Evolutionary conservation across 2,329 filamentous ascomycete species (phyloP).

Genomic region (Microdochium trichocladiopsis): DNA sequence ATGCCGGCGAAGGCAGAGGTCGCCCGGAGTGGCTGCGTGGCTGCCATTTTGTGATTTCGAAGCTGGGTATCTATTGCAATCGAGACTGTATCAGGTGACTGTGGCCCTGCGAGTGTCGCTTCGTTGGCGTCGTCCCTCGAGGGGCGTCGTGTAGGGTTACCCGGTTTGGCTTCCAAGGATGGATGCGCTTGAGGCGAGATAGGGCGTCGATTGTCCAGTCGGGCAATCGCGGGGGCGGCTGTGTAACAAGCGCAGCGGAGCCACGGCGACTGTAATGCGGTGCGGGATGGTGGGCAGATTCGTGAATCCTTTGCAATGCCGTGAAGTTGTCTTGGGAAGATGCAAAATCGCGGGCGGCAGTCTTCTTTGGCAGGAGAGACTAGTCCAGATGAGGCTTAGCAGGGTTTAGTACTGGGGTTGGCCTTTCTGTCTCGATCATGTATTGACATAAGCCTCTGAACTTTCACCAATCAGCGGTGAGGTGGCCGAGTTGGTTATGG

Average conservation of each 20-base stretch:
- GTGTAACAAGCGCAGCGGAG: too few relatives aligned
- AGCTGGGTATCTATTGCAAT: not conserved
- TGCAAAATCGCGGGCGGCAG: not conserved
- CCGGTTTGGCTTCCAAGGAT: too few relatives aligned
- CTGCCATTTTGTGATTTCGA: slow-evolving; percentile 34
- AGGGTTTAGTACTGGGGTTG: too few relatives aligned
- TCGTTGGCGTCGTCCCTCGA: too few relatives aligned
- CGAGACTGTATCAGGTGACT: not conserved
- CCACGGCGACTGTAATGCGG: not conserved
- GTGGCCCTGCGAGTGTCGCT: not conserved
- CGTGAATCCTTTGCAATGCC: not conserved
- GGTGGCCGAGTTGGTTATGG: too few relatives aligned
- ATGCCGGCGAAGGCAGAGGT: slow-evolving; percentile 36
- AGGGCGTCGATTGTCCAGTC: too few relatives aligned
- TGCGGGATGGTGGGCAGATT: not conserved
- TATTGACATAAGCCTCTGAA: too few relatives aligned
- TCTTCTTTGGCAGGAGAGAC: not conserved
- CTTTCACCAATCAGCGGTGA: too few relatives aligned
- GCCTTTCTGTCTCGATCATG: too few relatives aligned
- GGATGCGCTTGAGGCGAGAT: too few relatives aligned
- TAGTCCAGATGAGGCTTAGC: not conserved
- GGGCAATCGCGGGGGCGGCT: too few relatives aligned
- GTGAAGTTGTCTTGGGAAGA: not conserved
- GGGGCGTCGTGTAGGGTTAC: too few relatives aligned
- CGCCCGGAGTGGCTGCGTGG: slow-evolving; percentile 27